Evolutionary conservation across 257 asterid species (phyloP).

Genomic region (Scutellaria barbata): DNA sequence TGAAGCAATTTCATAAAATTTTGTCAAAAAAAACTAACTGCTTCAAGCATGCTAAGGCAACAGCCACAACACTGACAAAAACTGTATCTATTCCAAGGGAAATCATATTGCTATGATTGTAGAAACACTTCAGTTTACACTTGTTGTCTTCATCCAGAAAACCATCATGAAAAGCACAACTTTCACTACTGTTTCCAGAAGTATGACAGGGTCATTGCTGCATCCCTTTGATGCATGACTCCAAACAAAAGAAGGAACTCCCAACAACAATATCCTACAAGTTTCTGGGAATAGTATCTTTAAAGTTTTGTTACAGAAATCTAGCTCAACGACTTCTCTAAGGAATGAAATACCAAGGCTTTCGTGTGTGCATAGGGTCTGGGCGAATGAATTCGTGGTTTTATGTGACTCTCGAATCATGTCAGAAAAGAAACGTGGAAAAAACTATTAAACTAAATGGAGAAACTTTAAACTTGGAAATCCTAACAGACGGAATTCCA

Average conservation of each 20-base stretch:
- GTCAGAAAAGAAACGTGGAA: no score
- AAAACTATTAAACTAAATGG: no score
- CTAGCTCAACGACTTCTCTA: no score
- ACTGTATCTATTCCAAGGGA: neutral
- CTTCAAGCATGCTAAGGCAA: neutral
- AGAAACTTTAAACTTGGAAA: no score
- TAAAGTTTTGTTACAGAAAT: neutral
- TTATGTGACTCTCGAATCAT: no score
- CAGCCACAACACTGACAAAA: constrained; percentile 9
- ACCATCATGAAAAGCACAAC: neutral
- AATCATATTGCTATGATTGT: constrained; percentile 11
- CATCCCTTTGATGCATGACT: neutral
- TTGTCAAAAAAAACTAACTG: neutral
- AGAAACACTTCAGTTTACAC: neutral
- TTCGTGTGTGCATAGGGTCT: no score
- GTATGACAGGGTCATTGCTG: neutral
- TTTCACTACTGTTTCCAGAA: neutral
- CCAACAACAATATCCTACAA: neutral
- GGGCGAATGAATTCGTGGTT: no score
- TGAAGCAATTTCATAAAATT: constrained; percentile 11
- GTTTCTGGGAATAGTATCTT: neutral
- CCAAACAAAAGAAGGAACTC: neutral
- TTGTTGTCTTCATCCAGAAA: constrained; percentile 5
- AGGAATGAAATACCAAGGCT: neutral
- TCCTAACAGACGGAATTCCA: no score